Percentiles rank a stretch among this genome's conserved stretches.
Evolutionary conservation across 495 filamentous ascomycete genomes (phyloP).

Genomic region (Xylaria telfairii): DNA sequence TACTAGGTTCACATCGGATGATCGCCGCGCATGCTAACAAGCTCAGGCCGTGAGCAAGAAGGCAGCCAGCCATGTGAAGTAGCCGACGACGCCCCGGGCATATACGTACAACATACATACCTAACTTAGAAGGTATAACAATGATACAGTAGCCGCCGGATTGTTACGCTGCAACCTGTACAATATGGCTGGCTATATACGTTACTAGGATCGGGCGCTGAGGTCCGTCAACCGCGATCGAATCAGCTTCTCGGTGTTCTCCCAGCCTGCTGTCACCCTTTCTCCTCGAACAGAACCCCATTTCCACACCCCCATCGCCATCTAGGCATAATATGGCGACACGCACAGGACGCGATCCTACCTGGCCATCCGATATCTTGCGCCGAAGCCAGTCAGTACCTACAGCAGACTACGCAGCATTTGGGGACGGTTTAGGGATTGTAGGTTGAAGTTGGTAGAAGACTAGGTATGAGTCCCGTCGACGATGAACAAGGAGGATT

Average conservation of each 20-base stretch:
- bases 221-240: conserved; percentile 38
- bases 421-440: not conserved
- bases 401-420: not conserved
- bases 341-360: not conserved
- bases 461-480: not conserved
- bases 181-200: not conserved
- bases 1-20: not conserved
- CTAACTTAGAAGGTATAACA: conserved; percentile 12
- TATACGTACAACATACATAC: not conserved
- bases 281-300: not conserved
- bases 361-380: not conserved
- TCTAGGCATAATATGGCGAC: conserved; percentile 19
- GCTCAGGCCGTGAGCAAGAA: not conserved
- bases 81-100: not conserved
- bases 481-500: not conserved
- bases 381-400: not conserved
- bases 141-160: not conserved
- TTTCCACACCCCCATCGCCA: not conserved
- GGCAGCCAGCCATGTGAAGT: not conserved
- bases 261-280: conserved; percentile 36
- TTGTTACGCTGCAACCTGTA: conserved; percentile 10
- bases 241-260: conserved; percentile 37
- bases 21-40: conserved; percentile 1
- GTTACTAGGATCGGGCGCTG: conserved; percentile 22
- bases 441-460: not conserved